Percentiles rank a stretch among this genome's conserved stretches.
Evolutionary conservation across 1,284 basidiomycete species (phyloP).

Genomic region (Fistulinella cinereoalba): DNA sequence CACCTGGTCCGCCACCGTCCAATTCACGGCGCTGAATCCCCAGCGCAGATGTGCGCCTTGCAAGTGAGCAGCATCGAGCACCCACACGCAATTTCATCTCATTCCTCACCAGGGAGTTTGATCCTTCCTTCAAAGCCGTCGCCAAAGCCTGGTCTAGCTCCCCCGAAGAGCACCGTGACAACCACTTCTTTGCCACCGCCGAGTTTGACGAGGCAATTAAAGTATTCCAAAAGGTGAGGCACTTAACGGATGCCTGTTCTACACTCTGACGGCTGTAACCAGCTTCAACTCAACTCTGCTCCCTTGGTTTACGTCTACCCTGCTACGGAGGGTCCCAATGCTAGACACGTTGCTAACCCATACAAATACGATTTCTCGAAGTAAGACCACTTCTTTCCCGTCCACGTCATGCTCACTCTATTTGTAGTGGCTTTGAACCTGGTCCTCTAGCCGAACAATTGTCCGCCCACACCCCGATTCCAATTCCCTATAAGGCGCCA

Average conservation of each 20-base stretch:
- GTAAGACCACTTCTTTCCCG: constrained; percentile 37
- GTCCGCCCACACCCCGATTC: constrained; percentile 65
- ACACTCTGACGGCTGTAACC: constrained; percentile 9
- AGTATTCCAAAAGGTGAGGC: constrained; percentile 73
- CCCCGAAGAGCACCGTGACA: constrained; percentile 58
- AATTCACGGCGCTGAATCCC: constrained; percentile 81
- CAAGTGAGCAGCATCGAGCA: constrained; percentile 50
- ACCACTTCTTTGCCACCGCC: constrained; percentile 88
- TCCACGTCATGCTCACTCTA: constrained; percentile 7
- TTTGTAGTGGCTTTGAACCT: constrained; percentile 75
- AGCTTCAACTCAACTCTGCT: constrained; percentile 72
- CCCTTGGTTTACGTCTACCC: constrained; percentile 81
- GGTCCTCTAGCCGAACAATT: constrained; percentile 75
- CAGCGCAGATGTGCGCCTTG: constrained; percentile 80
- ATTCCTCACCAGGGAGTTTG: constrained; percentile 63
- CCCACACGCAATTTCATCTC: neutral
- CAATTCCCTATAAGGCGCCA: constrained; percentile 72
- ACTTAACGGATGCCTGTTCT: neutral
- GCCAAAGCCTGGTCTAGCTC: constrained; percentile 76
- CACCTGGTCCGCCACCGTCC: constrained; percentile 80
- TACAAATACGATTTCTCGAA: constrained; percentile 77
- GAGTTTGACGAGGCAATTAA: constrained; percentile 78
- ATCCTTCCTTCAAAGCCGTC: constrained; percentile 75
- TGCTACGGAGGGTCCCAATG: constrained; percentile 67
- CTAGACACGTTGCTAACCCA: constrained; percentile 51